Base-by-base conservation (phyloP, 2,329 filamentous ascomycete genomes). In the Septoria petroselini region DNA sequence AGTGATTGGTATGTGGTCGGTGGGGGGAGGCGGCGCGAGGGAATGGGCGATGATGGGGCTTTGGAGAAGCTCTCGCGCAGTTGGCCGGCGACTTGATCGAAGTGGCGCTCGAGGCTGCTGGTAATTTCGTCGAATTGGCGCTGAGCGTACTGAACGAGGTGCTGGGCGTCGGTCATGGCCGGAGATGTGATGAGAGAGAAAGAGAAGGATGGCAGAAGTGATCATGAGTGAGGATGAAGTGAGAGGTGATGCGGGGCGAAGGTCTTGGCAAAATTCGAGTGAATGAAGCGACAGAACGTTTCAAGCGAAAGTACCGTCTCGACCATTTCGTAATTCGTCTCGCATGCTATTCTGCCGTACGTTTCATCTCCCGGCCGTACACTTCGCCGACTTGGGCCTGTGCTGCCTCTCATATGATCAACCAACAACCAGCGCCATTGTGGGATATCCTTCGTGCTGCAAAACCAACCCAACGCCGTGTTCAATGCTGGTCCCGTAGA, bases 91-190 rank as follows among this genome's bases (percentile, higher is more conserved):
- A 88, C 83, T 52, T 79, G 76, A 63, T 95, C 88, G 69, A 95
- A 84, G 65, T 90, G 83, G 51, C 79, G 77, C 70, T 96, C 88
- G 67, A 95, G 81, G 59, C 84, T 85, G 57, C 89, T 85, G 66
- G 88, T 88, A 54, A 91, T 78, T 45, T 87, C 79, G 52, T 68
- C 63, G 60, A 69, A 67, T 35, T 69, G 65, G 18, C 50, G 52
- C 21, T 63, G 62, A n/a, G 65, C 65, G 41, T 53, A 61, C 53
- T 69, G 62, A 58, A 69, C 65, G 41, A 68, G 54, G 17, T 65
- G 61, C 50, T 68, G 64, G 15, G 66, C 65, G 53, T 69, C 66
- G 1, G 66, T 68, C 66, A 69, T 68, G 41, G 14, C 42, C 18
- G 11, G 23, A 27, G 23, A 9, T 27, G 23, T 27, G 23, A 27